Evolutionary conservation across 2,329 filamentous ascomycete genomes (phyloP).

Genomic region (Corinectria fuckeliana): DNA sequence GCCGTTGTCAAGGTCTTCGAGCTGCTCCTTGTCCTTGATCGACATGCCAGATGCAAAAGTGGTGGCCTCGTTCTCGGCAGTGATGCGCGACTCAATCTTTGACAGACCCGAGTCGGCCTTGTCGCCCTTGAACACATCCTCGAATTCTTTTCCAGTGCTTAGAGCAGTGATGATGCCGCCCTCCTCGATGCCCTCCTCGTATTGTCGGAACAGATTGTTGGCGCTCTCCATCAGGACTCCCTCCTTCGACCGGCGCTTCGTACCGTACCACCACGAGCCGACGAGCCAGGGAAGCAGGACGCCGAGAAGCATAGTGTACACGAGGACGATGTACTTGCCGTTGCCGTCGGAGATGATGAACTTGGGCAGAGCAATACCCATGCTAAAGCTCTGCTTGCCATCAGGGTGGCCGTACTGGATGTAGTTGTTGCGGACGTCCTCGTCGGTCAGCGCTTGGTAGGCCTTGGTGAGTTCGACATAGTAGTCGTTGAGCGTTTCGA

Average conservation of each 20-base stretch:
- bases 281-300: conserved; percentile 92
- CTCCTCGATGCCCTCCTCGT: conserved; percentile 82
- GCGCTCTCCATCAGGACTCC: conserved; percentile 92
- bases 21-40: conserved; percentile 74
- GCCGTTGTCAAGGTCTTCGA: conserved; percentile 82
- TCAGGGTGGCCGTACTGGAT: conserved; percentile 96
- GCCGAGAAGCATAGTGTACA: conserved; percentile 88
- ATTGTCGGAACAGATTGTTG: conserved; percentile 93
- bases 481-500: conserved; percentile 81
- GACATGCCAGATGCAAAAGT: conserved; percentile 65
- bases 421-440: conserved; percentile 96
- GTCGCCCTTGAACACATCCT: conserved; percentile 75
- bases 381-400: conserved; percentile 97
- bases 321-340: conserved; percentile 90
- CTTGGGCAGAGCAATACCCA: conserved; percentile 93
- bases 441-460: conserved; percentile 96
- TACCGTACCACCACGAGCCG: conserved; percentile 98
- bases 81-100: conserved; percentile 82
- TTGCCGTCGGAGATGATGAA: conserved; percentile 93
- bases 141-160: conserved; percentile 86
- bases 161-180: conserved; percentile 81
- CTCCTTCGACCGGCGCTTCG: conserved; percentile 90
- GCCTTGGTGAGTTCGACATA: conserved; percentile 98
- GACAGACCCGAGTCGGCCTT: conserved; percentile 81
- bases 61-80: conserved; percentile 63